phyloP scores from a whole-genome alignment of 2,329 filamentous ascomycete genomes.

The Trichophyton simii region DNA sequence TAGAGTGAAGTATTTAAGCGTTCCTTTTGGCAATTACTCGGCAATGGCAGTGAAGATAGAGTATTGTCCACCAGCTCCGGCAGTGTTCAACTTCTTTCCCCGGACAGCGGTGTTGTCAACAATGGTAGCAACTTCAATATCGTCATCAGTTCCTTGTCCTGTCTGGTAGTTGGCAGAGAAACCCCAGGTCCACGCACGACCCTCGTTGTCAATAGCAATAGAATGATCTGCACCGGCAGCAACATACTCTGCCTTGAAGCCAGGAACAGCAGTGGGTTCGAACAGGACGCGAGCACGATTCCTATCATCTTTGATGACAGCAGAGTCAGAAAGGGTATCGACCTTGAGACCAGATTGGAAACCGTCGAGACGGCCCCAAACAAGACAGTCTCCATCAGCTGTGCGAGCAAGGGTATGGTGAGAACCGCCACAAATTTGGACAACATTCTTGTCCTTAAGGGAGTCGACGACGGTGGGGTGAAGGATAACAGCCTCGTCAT shows the following conservation, averaged over 20 bases:
- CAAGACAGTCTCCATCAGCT: slow-evolving; percentile 42
- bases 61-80: slow-evolving; percentile 79
- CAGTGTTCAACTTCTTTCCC: slow-evolving; percentile 60
- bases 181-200: slow-evolving; percentile 65
- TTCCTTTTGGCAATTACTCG: not conserved
- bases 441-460: slow-evolving; percentile 52
- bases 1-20: not conserved
- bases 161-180: slow-evolving; percentile 73
- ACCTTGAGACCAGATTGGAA: slow-evolving; percentile 49
- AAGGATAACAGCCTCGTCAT: slow-evolving; percentile 59
- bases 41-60: slow-evolving; percentile 23
- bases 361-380: slow-evolving; percentile 50
- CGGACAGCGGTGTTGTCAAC: slow-evolving; percentile 77
- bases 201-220: slow-evolving; percentile 55
- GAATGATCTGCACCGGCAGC: slow-evolving; percentile 60
- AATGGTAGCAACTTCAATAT: slow-evolving; percentile 61
- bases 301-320: slow-evolving; percentile 52
- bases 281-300: slow-evolving; percentile 59
- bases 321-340: slow-evolving; percentile 43
- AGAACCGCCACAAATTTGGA: slow-evolving; percentile 55
- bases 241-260: slow-evolving; percentile 46
- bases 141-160: slow-evolving; percentile 63
- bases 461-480: slow-evolving; percentile 55
- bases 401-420: slow-evolving; percentile 59
- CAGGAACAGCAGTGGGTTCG: slow-evolving; percentile 49